Percentiles rank a stretch among this genome's conserved stretches.
Conservation (phyloP, 2,329 filamentous ascomycete species). For the Ceratocystis lukuohia region DNA sequence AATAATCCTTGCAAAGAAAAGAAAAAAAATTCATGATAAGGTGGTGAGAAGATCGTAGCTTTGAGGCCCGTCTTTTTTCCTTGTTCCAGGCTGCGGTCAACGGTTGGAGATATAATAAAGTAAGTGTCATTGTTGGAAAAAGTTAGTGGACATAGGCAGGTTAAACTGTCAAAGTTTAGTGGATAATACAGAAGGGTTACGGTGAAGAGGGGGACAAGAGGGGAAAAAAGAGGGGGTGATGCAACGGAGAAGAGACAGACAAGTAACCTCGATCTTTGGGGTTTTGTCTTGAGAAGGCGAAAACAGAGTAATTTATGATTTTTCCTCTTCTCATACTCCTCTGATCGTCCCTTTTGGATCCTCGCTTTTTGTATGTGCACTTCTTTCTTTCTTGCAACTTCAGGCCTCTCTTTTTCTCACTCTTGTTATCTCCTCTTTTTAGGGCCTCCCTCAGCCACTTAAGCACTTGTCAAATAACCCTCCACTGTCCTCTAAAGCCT, state of each 20-base stretch:
- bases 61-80: not conserved
- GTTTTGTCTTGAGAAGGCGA: not conserved
- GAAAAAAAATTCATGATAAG: not conserved
- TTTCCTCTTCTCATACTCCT: not conserved
- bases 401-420: constrained; percentile 4
- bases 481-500: no score
- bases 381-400: not conserved
- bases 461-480: not conserved
- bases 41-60: not conserved
- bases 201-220: not conserved
- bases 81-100: not conserved
- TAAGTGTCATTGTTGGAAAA: no score
- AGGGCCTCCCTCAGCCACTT: not conserved
- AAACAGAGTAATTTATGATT: not conserved
- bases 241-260: not conserved
- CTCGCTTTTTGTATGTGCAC: not conserved
- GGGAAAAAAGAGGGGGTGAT: not conserved
- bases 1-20: not conserved
- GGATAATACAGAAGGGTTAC: not conserved
- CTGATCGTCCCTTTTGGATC: not conserved
- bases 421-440: not conserved
- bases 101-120: not conserved
- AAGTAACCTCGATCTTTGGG: not conserved
- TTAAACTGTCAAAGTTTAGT: not conserved
- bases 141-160: not conserved